Evolutionary conservation across 768 basidiomycete genomes (phyloP).

Genomic region (Tulasnella calospora): DNA sequence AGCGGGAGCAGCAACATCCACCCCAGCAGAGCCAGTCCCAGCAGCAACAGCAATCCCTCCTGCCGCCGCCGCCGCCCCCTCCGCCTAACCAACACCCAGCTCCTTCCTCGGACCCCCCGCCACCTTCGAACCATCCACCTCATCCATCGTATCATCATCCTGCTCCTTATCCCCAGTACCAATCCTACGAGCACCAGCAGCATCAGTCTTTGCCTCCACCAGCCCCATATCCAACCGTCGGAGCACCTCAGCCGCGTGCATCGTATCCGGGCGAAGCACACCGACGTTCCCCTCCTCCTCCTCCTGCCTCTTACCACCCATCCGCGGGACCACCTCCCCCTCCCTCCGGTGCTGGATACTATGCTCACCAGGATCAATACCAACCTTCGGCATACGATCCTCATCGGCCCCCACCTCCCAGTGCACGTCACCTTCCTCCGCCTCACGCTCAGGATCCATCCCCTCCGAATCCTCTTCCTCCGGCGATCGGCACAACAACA

Average conservation of each 20-base stretch:
- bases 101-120: background rate
- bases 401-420: conserved; percentile 1
- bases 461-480: background rate
- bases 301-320: background rate
- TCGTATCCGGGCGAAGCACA: conserved; percentile 8
- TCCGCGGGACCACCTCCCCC: background rate
- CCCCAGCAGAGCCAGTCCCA: background rate
- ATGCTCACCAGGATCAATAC: background rate
- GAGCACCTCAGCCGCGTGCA: conserved; percentile 11
- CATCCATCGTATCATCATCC: background rate
- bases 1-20: background rate
- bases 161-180: conserved; percentile 9
- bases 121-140: background rate
- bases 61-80: background rate
- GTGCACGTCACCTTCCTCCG: conserved; percentile 21
- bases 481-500: conserved; percentile 7
- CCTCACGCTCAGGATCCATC: conserved; percentile 11
- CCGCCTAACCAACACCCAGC: background rate
- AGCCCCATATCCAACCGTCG: background rate
- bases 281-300: conserved; percentile 13
- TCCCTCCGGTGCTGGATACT: background rate
- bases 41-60: background rate
- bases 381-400: background rate
- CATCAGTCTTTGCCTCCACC: conserved; percentile 4
- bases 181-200: conserved; percentile 8